Conservation (phyloP, 225 moss, liverwort and hornwort species). For the Ulota crispa region DNA sequence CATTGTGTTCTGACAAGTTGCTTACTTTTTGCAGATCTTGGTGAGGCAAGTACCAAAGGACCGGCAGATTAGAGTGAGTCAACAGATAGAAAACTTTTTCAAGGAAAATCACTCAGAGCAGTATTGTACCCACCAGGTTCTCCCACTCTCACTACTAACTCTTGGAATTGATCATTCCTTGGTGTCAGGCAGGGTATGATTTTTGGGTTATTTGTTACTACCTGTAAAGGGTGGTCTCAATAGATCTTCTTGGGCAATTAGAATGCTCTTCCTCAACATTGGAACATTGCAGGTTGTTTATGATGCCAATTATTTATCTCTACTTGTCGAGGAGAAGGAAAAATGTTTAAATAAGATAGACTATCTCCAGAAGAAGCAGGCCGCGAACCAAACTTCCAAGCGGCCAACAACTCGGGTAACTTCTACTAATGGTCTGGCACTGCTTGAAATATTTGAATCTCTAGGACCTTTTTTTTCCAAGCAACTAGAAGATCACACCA, state of each 20-base stretch:
- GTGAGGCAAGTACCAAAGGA: conserved; percentile 76
- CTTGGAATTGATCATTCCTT: not conserved
- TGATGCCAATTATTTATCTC: conserved; percentile 68
- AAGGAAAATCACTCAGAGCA: conserved; percentile 62
- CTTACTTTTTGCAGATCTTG: conserved; percentile 48
- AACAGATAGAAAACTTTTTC: conserved; percentile 68
- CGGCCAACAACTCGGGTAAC: conserved; percentile 58
- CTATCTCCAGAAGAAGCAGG: conserved; percentile 56
- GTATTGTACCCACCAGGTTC: conserved; percentile 70
- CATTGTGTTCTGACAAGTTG: conserved; percentile 6
- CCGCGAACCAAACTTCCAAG: conserved; percentile 32
- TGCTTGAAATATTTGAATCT: not conserved
- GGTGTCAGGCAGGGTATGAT: not conserved
- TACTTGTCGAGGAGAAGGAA: conserved; percentile 58
- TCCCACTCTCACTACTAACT: not conserved
- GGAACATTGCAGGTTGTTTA: conserved; percentile 65
- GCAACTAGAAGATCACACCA: not conserved
- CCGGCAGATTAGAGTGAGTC: conserved; percentile 43
- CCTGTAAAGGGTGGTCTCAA: not conserved
- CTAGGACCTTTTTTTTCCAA: not conserved
- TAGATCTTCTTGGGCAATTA: not conserved
- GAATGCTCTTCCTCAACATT: not conserved
- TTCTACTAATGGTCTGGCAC: not conserved
- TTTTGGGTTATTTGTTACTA: not conserved
- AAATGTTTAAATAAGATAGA: conserved; percentile 58